These are phyloP conservation scores for Akanthomyces uredinophilus DNA, from an alignment of 2,329 filamentous ascomycete genomes.

Conservation along the genomic window DNA sequence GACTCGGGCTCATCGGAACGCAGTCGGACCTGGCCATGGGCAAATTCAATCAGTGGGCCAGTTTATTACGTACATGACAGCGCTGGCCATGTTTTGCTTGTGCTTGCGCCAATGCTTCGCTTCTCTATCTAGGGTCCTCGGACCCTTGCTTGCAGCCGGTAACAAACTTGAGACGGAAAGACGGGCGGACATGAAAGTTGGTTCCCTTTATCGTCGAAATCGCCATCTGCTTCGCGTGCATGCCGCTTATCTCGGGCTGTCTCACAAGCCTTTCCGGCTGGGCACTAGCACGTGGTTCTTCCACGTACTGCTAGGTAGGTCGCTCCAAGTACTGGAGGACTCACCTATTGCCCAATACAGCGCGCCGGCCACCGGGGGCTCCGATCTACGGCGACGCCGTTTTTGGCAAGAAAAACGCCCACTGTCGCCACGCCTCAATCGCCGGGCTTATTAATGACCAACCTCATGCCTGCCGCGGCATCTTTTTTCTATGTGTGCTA, in stretches of 20 bases:
- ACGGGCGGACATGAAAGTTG: not conserved
- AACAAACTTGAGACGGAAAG: not conserved
- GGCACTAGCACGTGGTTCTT: too few relatives aligned
- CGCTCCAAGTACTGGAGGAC: too few relatives aligned
- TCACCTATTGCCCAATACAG: not conserved
- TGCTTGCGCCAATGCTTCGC: not conserved
- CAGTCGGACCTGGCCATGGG: not conserved
- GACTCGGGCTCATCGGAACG: not conserved
- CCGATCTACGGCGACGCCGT: slow-evolving; percentile 14
- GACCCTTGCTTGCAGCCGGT: not conserved
- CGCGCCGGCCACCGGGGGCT: not conserved
- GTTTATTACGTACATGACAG: too few relatives aligned
- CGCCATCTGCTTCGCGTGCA: not conserved
- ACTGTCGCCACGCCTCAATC: not conserved
- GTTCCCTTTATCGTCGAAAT: not conserved
- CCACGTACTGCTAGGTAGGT: too few relatives aligned
- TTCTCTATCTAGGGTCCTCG: not conserved
- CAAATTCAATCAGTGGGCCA: not conserved
- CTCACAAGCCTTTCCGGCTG: too few relatives aligned
- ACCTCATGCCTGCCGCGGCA: not conserved
- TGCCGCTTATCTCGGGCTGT: not conserved
- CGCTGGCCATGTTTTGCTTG: not conserved
- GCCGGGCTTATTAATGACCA: not conserved
- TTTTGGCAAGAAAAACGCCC: slow-evolving; percentile 1
- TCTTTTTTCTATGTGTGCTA: too few relatives aligned